Evolutionary conservation across 2,329 filamentous ascomycete species (phyloP).

Genomic region (Colletotrichum gloeosporioides): DNA sequence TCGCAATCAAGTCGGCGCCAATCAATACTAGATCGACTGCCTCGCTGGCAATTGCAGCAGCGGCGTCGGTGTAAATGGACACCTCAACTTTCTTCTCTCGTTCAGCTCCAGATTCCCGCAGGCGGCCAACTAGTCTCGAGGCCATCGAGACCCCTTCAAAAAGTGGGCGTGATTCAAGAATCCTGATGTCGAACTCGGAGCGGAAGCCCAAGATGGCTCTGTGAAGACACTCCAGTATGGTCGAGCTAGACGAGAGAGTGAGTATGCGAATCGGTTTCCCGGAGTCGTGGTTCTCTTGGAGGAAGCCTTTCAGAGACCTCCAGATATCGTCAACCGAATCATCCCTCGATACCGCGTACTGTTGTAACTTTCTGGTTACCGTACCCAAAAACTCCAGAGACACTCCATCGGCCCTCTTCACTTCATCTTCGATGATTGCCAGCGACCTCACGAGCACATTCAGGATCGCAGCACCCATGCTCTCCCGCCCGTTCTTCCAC

Average conservation of each 20-base stretch:
- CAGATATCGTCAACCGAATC: constrained; percentile 36
- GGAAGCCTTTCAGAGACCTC: constrained; percentile 37
- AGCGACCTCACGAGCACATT: constrained; percentile 53
- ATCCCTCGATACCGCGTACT: constrained; percentile 25
- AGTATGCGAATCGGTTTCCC: constrained; percentile 51
- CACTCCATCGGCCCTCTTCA: constrained; percentile 26
- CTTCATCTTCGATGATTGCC: constrained; percentile 37
- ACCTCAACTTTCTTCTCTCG: constrained; percentile 38
- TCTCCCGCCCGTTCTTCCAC: constrained; percentile 69
- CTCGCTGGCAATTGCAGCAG: constrained; percentile 56
- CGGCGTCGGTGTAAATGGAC: constrained; percentile 64
- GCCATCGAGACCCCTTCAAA: constrained; percentile 69
- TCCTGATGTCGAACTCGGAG: constrained; percentile 55
- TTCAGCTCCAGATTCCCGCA: constrained; percentile 26
- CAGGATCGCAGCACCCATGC: constrained; percentile 68
- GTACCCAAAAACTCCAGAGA: constrained; percentile 15
- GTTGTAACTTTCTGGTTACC: constrained; percentile 15
- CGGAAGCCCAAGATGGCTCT: constrained; percentile 39
- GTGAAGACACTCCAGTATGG: constrained; percentile 56
- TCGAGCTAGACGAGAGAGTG: constrained; percentile 69
- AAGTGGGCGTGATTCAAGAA: constrained; percentile 71
- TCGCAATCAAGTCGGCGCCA: constrained; percentile 67
- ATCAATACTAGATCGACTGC: constrained; percentile 64
- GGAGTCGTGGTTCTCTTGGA: constrained; percentile 29
- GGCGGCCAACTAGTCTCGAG: constrained; percentile 38